Evolutionary conservation across 2,329 filamentous ascomycete species (phyloP).

Genomic region (Calonectria leucothoes): DNA sequence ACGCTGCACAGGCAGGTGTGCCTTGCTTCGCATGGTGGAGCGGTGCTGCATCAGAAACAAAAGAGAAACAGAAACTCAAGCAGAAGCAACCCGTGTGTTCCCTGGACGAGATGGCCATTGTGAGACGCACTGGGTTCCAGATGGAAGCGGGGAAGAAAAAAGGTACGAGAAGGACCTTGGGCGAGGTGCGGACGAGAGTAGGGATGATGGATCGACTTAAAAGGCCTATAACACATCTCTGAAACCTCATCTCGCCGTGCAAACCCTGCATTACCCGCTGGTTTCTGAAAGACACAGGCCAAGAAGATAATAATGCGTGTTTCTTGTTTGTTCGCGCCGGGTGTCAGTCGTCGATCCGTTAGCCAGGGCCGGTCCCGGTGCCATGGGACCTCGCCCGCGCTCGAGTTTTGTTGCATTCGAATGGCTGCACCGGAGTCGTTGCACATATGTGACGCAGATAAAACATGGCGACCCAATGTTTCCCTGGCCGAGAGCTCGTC

Average conservation of each 20-base stretch:
- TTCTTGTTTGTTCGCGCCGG: constrained; percentile 6
- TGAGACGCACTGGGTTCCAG: constrained; percentile 19
- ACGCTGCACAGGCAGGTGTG: not conserved
- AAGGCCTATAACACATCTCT: constrained; percentile 2
- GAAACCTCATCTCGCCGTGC: not conserved
- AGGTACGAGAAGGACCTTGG: not conserved
- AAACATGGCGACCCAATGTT: not conserved
- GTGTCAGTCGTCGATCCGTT: constrained; percentile 1
- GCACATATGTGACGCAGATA: constrained; percentile 9
- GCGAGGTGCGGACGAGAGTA: constrained; percentile 17
- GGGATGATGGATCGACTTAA: constrained; percentile 8
- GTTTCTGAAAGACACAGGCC: not conserved
- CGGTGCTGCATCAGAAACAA: constrained; percentile 6
- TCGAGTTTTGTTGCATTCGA: not conserved
- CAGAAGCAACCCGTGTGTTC: constrained; percentile 14
- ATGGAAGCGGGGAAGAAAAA: constrained; percentile 20
- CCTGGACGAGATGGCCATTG: not conserved
- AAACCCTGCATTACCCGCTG: not conserved
- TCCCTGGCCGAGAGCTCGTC: not conserved
- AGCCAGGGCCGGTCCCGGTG: not conserved
- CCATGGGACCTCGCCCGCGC: not conserved
- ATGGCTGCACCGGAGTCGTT: not conserved
- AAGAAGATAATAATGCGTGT: not conserved
- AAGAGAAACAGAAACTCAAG: constrained; percentile 12
- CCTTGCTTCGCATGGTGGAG: constrained; percentile 7